Evolutionary conservation across 495 filamentous ascomycete genomes (phyloP).

Genomic region (Neurospora cerealis): DNA sequence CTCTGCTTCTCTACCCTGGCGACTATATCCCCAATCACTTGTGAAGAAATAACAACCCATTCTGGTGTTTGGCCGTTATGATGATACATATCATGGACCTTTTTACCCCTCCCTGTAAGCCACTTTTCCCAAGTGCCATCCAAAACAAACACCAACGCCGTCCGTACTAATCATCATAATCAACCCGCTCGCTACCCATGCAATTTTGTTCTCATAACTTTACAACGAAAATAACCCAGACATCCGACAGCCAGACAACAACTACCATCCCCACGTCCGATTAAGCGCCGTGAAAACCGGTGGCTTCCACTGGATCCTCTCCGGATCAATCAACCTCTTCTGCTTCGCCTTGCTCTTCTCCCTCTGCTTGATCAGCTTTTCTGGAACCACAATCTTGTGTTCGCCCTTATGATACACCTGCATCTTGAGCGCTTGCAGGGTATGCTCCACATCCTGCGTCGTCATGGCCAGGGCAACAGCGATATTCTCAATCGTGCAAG

Average conservation of each 20-base stretch:
- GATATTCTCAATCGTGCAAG: constrained; percentile 72
- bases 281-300: constrained; percentile 83
- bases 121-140: background rate
- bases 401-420: constrained; percentile 87
- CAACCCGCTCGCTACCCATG: background rate
- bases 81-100: background rate
- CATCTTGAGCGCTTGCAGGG: constrained; percentile 87
- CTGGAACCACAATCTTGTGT: constrained; percentile 80
- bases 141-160: background rate
- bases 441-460: constrained; percentile 87
- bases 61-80: background rate
- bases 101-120: background rate
- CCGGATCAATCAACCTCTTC: constrained; percentile 63
- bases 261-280: constrained; percentile 92
- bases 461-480: constrained; percentile 81
- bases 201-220: background rate
- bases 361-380: constrained; percentile 56
- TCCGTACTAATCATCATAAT: background rate
- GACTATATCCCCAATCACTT: background rate
- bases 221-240: background rate
- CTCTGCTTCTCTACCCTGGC: background rate
- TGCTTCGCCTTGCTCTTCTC: constrained; percentile 66
- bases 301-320: constrained; percentile 84
- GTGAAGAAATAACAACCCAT: background rate
- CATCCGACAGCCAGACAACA: background rate